A percentile compares a stretch with the other conserved stretches of the same genome.
phyloP scores from a whole-genome alignment of 2,329 filamentous ascomycete genomes.

The Ascochyta koolunga region DNA sequence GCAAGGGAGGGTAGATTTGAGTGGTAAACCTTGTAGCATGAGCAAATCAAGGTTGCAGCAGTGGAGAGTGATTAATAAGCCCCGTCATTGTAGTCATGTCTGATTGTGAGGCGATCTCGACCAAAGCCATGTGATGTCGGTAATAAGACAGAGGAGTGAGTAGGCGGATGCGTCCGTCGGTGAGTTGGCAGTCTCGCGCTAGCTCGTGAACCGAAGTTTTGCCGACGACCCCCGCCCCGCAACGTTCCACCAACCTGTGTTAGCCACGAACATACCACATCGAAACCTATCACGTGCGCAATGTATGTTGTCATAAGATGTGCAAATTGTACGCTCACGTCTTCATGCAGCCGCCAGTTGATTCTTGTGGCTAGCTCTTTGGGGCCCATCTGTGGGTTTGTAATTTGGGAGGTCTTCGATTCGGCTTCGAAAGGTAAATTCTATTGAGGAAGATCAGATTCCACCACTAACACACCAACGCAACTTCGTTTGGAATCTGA shows the following conservation, averaged over 20 bases:
- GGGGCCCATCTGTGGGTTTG: too few relatives aligned
- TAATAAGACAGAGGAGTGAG: not conserved
- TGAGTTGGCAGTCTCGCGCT: constrained; percentile 1
- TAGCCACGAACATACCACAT: constrained; percentile 11
- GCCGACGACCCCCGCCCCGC: not conserved
- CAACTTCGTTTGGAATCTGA: not conserved
- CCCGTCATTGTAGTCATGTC: too few relatives aligned
- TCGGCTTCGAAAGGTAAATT: too few relatives aligned
- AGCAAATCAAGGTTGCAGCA: not conserved
- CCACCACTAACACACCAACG: too few relatives aligned
- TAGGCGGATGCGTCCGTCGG: not conserved
- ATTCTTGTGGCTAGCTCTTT: not conserved
- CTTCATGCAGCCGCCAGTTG: not conserved
- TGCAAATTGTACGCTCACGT: not conserved
- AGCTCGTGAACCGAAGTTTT: not conserved
- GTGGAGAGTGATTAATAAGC: not conserved
- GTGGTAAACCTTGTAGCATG: not conserved
- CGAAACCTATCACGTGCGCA: not conserved
- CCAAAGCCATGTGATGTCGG: not conserved
- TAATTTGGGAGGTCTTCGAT: too few relatives aligned
- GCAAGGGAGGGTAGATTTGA: not conserved
- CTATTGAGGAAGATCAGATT: too few relatives aligned
- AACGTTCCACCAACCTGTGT: not conserved
- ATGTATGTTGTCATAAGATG: not conserved
- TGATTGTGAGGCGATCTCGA: not conserved